phyloP scores from a whole-genome alignment of 1,284 basidiomycete genomes.

The Cronartium quercuum region DNA sequence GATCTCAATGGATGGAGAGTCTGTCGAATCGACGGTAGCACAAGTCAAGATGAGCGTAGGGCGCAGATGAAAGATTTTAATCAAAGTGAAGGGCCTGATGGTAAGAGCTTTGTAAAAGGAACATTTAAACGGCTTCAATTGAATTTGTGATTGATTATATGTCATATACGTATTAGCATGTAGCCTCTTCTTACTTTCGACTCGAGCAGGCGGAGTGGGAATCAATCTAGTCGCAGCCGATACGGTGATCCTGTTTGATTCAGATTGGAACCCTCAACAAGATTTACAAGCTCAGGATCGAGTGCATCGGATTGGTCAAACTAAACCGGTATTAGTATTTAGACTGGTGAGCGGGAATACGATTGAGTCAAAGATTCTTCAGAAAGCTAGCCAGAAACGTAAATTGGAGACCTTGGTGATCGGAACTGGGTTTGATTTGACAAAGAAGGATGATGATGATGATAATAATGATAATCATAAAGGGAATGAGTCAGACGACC shows the following conservation, averaged over 20 bases:
- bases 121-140: not conserved
- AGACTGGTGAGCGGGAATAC: slow-evolving; percentile 75
- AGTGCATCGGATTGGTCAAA: slow-evolving; percentile 48
- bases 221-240: slow-evolving; percentile 91
- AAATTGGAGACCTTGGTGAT: slow-evolving; percentile 90
- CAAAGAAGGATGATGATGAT: slow-evolving; percentile 55
- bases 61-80: slow-evolving; percentile 82
- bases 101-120: slow-evolving; percentile 43
- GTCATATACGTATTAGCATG: slow-evolving; percentile 52
- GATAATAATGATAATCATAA: slow-evolving; percentile 50
- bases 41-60: slow-evolving; percentile 68
- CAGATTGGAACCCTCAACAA: slow-evolving; percentile 94
- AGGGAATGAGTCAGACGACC: slow-evolving; percentile 22
- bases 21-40: slow-evolving; percentile 84
- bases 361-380: slow-evolving; percentile 83
- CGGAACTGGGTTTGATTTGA: slow-evolving; percentile 62
- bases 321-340: slow-evolving; percentile 56
- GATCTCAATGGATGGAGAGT: slow-evolving; percentile 72
- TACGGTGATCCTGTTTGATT: slow-evolving; percentile 89
- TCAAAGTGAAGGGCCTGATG: slow-evolving; percentile 59
- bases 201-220: slow-evolving; percentile 75
- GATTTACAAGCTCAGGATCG: slow-evolving; percentile 93
- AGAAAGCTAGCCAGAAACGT: slow-evolving; percentile 76
- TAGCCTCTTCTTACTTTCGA: slow-evolving; percentile 79
- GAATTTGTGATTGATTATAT: not conserved